These are phyloP conservation scores for Apiotrichum gracile DNA, from an alignment of 1,284 basidiomycete species.

Conservation along the genomic window DNA sequence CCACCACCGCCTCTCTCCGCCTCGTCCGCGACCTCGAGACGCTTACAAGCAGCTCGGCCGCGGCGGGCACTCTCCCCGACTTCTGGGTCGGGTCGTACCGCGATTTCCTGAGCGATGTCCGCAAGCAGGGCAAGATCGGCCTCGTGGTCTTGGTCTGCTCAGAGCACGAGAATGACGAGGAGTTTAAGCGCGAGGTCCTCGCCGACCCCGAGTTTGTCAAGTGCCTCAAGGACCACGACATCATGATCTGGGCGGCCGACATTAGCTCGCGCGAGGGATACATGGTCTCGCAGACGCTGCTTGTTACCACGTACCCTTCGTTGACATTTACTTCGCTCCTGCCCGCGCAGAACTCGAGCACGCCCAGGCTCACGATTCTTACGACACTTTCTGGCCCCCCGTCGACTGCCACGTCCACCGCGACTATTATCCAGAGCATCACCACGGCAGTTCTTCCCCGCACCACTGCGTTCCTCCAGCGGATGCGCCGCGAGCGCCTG, in stretches of 20 bases:
- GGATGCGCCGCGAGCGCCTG: constrained; percentile 52
- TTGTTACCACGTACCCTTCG: constrained; percentile 85
- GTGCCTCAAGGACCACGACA: constrained; percentile 60
- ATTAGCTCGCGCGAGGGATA: constrained; percentile 74
- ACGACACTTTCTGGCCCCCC: constrained; percentile 73
- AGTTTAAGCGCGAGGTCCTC: constrained; percentile 80
- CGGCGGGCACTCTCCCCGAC: constrained; percentile 56
- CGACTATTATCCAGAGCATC: constrained; percentile 61
- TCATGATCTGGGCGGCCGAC: constrained; percentile 80
- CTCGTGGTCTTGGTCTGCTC: constrained; percentile 80
- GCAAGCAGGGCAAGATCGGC: constrained; percentile 66
- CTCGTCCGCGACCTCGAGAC: constrained; percentile 40
- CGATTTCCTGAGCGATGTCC: constrained; percentile 62
- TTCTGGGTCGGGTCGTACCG: constrained; percentile 81
- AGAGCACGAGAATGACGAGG: constrained; percentile 81
- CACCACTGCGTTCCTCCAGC: constrained; percentile 63
- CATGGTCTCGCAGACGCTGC: constrained; percentile 76
- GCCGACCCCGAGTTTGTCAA: constrained; percentile 65
- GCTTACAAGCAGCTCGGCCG: constrained; percentile 28
- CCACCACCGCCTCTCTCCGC: constrained; percentile 27
- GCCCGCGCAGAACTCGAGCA: constrained; percentile 51
- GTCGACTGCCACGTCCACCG: constrained; percentile 58
- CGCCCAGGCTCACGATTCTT: constrained; percentile 64
- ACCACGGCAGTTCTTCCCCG: constrained; percentile 68
- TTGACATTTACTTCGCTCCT: constrained; percentile 85